phyloP scores from a whole-genome alignment of 2,329 filamentous ascomycete genomes.

The Purpureocillium takamizusanense region DNA sequence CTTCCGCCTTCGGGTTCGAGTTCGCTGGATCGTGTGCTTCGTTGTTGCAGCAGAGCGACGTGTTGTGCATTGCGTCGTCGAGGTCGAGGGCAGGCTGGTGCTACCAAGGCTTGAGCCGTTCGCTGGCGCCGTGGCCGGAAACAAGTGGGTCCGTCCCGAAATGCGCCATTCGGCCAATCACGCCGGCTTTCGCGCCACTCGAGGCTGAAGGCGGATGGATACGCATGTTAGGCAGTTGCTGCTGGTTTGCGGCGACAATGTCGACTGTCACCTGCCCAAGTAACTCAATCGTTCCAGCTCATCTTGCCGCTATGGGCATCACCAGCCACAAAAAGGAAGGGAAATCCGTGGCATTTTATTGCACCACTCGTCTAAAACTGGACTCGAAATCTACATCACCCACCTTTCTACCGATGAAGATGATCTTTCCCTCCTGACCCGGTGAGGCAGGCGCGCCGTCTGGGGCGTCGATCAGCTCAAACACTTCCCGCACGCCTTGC shows the following conservation, averaged over 20 bases:
- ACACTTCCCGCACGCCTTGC: constrained; percentile 88
- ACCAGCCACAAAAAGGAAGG: too few relatives aligned
- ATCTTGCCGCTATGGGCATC: too few relatives aligned
- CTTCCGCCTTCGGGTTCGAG: not conserved
- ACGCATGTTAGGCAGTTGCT: too few relatives aligned
- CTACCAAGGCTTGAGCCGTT: constrained; percentile 14
- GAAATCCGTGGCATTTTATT: too few relatives aligned
- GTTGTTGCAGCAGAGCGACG: not conserved
- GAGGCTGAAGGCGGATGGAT: too few relatives aligned
- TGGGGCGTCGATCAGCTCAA: constrained; percentile 71
- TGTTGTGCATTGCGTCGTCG: too few relatives aligned
- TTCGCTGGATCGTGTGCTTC: not conserved
- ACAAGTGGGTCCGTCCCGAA: constrained; percentile 31
- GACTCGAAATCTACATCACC: constrained; percentile 39
- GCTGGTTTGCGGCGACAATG: too few relatives aligned
- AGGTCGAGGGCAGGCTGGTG: constrained; percentile 8
- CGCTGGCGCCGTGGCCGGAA: constrained; percentile 19
- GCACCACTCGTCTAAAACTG: constrained; percentile 27
- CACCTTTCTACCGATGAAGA: constrained; percentile 53
- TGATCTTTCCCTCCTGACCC: constrained; percentile 43
- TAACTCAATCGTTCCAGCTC: too few relatives aligned
- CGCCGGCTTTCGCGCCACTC: not conserved
- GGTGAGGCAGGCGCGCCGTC: constrained; percentile 16
- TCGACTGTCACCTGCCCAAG: too few relatives aligned
- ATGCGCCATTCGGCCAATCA: constrained; percentile 18